phyloP scores from a whole-genome alignment of 306 rosid species.

The Glycine soja region DNA sequence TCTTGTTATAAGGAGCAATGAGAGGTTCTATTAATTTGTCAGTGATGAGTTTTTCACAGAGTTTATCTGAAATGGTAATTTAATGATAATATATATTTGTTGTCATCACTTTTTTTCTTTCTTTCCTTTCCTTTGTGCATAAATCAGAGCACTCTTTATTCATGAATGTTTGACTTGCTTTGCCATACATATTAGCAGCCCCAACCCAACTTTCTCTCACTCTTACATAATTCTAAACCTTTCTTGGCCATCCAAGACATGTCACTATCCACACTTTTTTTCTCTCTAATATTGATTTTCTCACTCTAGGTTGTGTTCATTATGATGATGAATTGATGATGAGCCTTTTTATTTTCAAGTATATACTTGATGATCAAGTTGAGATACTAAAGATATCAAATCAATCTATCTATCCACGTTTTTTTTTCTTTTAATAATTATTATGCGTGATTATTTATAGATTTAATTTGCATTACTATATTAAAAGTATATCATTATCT shows the following conservation, averaged over 20 bases:
- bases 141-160: slow-evolving; percentile 55
- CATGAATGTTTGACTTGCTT: slow-evolving; percentile 65
- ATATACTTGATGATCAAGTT: background rate
- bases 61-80: slow-evolving; percentile 51
- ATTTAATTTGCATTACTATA: background rate
- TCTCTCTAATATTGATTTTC: slow-evolving; percentile 46
- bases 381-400: background rate
- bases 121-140: slow-evolving; percentile 40
- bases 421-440: background rate
- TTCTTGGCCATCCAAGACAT: slow-evolving; percentile 58
- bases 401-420: background rate
- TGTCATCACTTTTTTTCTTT: background rate
- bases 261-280: slow-evolving; percentile 58
- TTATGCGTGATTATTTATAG: background rate
- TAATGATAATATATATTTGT: slow-evolving; percentile 41
- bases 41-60: slow-evolving; percentile 36
- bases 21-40: slow-evolving; percentile 30
- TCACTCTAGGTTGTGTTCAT: slow-evolving; percentile 25
- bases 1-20: slow-evolving; percentile 9
- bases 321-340: slow-evolving; percentile 30
- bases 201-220: slow-evolving; percentile 59
- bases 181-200: slow-evolving; percentile 51
- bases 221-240: slow-evolving; percentile 58
- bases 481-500: background rate
- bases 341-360: slow-evolving; percentile 13